phyloP scores from a whole-genome alignment of 2,329 filamentous ascomycete species.

The Colletotrichum sp. region DNA sequence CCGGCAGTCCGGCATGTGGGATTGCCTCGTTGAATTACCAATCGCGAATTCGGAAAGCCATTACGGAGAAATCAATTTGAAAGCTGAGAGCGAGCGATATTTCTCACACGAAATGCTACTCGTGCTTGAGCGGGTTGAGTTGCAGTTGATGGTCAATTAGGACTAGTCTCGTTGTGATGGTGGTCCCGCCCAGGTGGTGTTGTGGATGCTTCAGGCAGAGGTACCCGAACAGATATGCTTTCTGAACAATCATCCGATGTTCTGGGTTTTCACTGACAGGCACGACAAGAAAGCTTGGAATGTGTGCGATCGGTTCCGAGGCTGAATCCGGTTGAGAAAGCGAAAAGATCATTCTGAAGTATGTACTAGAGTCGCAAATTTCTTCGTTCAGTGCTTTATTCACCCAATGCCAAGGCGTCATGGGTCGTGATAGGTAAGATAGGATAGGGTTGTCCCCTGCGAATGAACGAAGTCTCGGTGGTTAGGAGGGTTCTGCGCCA shows the following conservation, averaged over 20 bases:
- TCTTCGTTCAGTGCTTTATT: not conserved
- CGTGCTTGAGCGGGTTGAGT: not conserved
- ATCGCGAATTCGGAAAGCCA: not conserved
- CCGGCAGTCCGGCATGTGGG: not conserved
- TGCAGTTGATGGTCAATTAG: not conserved
- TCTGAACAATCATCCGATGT: not conserved
- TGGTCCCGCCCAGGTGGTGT: not conserved
- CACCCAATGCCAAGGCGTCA: not conserved
- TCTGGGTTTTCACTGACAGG: not conserved
- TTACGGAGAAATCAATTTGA: not conserved
- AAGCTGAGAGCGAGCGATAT: not conserved
- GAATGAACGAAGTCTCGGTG: not conserved
- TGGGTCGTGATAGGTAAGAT: not conserved
- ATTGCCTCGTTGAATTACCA: not conserved
- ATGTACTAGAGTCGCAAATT: not conserved
- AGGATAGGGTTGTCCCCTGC: not conserved
- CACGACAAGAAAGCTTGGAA: not conserved
- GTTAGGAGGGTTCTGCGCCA: not conserved
- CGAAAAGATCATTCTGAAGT: not conserved
- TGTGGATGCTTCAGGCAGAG: not conserved
- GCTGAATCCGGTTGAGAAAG: not conserved
- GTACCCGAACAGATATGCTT: not conserved
- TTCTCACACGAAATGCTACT: not conserved
- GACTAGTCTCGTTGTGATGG: not conserved
- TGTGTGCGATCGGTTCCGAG: not conserved